Evolutionary conservation across 805 yeast genomes (phyloP), one percentile per base, ranked within the genome.

Genomic region (Huiozyma naganishii): DNA sequence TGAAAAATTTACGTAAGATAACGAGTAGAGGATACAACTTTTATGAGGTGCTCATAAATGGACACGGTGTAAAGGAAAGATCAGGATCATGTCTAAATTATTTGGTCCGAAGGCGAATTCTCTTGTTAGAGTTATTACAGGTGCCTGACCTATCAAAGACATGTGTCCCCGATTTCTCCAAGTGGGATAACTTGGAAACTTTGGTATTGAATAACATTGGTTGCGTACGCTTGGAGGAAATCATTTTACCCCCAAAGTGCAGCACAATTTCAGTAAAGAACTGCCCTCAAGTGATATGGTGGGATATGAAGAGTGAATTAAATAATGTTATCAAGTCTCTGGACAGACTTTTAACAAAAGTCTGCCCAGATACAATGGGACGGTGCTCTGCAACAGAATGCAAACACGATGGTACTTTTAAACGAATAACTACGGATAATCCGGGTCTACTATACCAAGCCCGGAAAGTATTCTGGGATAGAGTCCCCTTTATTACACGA

Each of bases 1-100:
- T 61, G 57, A 54, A 51, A 32, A 48, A 48, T 41, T 38, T 61
- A 37, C 27, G 29, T 10, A 49, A 41, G 27, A 32, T 61, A 6
- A 32, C 42, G 6, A 52, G 53, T 6, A 42, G 53, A 32, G 56
- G 58, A 6, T 52, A 48, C 27, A 33, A 27, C 4, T 32, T 60
- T 17, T 59, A 50, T 42, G 59, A 54, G 33, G 39, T 51, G 6
- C 17, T 59, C 35, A 49, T 59, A 4, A 61, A 61, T 43, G 47
- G 52, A 9, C 63, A 59, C 37, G 65, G 66, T 8, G 46, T 52
- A 5, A 48, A 62, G 35, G 61, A 58, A 38, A 53, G 57, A 36
- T 57, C 62, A 4, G 62, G 61, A 3, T 52, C 50, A 29, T 50
- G 57, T 2, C 53, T 61, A 3, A 54, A 48, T 29, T 57, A 54